Evolutionary conservation across 805 yeast species (phyloP).

Genomic region (Cyberlindnera amylophila): DNA sequence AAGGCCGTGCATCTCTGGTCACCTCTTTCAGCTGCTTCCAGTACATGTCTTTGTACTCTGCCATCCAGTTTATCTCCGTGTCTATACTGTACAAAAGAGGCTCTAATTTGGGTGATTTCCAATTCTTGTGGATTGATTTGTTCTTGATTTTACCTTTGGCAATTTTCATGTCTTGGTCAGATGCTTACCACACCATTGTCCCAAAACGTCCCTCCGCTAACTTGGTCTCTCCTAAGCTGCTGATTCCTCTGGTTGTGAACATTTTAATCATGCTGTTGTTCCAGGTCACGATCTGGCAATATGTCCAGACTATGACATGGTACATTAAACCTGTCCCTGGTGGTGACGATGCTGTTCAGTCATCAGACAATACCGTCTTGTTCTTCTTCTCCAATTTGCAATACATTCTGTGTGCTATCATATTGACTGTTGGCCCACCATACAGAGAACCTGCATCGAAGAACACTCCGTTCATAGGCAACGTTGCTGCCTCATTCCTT

Average conservation of each 20-base stretch:
- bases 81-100: constrained; percentile 83
- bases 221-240: constrained; percentile 81
- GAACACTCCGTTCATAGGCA: constrained; percentile 68
- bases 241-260: constrained; percentile 78
- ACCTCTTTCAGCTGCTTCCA: constrained; percentile 96
- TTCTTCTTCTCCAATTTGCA: constrained; percentile 84
- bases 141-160: constrained; percentile 91
- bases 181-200: constrained; percentile 58
- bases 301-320: constrained; percentile 63
- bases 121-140: constrained; percentile 89
- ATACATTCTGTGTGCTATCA: constrained; percentile 77
- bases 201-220: constrained; percentile 90
- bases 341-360: constrained; percentile 73
- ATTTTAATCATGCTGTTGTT: constrained; percentile 59
- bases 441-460: constrained; percentile 72
- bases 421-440: constrained; percentile 92
- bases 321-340: constrained; percentile 78
- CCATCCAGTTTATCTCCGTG: constrained; percentile 90
- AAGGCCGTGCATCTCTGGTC: constrained; percentile 92
- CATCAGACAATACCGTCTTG: constrained; percentile 85
- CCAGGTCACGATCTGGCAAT: constrained; percentile 66
- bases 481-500: constrained; percentile 46
- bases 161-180: constrained; percentile 96
- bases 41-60: constrained; percentile 95
- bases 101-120: constrained; percentile 93